Percentiles rank a stretch among this genome's conserved stretches.
These are phyloP conservation scores for Chlorella sp. DNA, from an alignment of 139 green algal genomes.

Conservation along the genomic window DNA sequence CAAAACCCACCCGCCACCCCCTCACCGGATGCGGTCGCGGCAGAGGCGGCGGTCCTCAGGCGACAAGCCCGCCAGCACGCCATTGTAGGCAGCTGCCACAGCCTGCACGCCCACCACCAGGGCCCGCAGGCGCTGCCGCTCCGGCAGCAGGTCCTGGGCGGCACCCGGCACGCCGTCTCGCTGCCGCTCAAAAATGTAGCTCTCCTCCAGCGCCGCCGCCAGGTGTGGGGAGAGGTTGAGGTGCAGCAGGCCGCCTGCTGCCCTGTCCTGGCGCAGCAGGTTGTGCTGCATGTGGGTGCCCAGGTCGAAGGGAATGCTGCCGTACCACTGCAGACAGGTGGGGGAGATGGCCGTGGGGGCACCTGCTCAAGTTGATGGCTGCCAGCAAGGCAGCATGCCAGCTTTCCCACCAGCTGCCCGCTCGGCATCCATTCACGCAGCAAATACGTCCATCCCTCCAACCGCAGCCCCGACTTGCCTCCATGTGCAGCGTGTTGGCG, in stretches of 20 bases:
- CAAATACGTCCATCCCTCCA: background rate
- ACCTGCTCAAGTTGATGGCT: background rate
- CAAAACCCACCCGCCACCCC: background rate
- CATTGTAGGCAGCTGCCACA: constrained; percentile 32
- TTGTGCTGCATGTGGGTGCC: constrained; percentile 62
- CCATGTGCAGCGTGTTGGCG: constrained; percentile 77
- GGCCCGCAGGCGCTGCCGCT: constrained; percentile 9
- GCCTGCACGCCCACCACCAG: background rate
- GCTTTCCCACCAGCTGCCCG: background rate
- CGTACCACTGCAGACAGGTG: constrained; percentile 64
- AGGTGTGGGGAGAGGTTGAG: constrained; percentile 87
- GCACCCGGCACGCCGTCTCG: constrained; percentile 16
- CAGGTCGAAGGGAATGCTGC: constrained; percentile 64
- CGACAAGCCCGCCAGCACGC: constrained; percentile 71
- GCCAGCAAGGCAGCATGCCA: background rate
- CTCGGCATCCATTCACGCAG: background rate
- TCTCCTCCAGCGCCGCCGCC: constrained; percentile 74
- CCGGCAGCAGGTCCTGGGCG: background rate
- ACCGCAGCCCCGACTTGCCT: constrained; percentile 24
- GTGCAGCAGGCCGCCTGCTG: constrained; percentile 69
- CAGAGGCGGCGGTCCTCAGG: constrained; percentile 84
- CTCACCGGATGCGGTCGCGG: constrained; percentile 78
- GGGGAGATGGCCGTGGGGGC: background rate
- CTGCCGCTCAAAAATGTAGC: constrained; percentile 1
- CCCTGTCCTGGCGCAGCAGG: constrained; percentile 71